Evolutionary conservation across 116 monocot genomes (phyloP), one percentile per base, ranked within the genome.

Genomic region (Cymodocea nodosa): DNA sequence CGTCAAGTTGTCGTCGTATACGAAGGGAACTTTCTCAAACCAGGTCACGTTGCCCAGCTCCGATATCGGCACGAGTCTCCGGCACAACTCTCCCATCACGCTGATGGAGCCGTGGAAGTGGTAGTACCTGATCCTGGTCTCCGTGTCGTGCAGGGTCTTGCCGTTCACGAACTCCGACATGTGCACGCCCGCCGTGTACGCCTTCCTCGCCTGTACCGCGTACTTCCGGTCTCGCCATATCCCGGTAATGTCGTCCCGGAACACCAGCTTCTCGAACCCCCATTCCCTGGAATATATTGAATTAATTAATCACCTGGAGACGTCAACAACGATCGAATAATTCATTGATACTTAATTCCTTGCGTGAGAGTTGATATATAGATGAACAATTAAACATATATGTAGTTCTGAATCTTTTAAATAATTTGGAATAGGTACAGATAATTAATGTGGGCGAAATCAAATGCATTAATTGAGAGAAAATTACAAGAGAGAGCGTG

Each of bases 221-320:
- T 97, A 97, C 65, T 97, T 97, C 18, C 97, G 68, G 56, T 97
- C 97, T 52, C 91, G 77, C 51, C 95, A 56, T 6, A 91, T 56
- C 16, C 86, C 79, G 0, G 83, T 84, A 66, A 88, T 86, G 2
- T 85, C 83, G 50, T 97, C 79, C 23, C 85, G 67, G 77, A 85
- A 97, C 3, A 91, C 88, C 52, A 97, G 76, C 84, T 97, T 97
- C 82, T 97, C 97, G 68, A 97, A 91, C 5, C 97, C 97, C 97
- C 97, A 97, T 80, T 88, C 73, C n/a, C 95, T 90, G 83, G 20
- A 62, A 49, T 13, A 64, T 35, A n/a, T n/a, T n/a, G n/a, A n/a
- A n/a, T n/a, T n/a, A n/a, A n/a, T n/a, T n/a, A n/a, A n/a, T n/a
- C n/a, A n/a, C 10, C n/a, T n/a, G n/a, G 22, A 56, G 22, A 56